These are phyloP conservation scores for Brassica incana DNA, from an alignment of 345 rosid species.

Conservation along the genomic window DNA sequence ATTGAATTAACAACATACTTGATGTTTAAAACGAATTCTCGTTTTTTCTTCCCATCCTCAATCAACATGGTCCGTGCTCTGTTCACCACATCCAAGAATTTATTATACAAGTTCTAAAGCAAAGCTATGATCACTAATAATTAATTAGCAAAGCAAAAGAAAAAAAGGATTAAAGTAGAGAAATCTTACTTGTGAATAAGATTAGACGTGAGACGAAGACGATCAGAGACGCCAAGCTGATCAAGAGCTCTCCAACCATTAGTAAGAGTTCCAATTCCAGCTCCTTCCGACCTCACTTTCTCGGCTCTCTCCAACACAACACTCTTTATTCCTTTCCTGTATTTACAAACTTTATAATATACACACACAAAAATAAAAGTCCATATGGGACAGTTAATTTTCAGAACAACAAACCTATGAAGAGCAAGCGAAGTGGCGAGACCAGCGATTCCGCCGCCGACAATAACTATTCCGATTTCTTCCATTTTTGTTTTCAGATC, in stretches of 20 bases:
- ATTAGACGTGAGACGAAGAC: conserved; percentile 46
- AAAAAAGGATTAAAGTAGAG: background rate
- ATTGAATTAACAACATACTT: conserved; percentile 11
- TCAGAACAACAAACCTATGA: conserved; percentile 38
- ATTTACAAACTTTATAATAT: background rate
- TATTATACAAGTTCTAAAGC: background rate
- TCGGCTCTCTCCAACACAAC: conserved; percentile 58
- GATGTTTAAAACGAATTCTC: conserved; percentile 23
- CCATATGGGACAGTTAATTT: background rate
- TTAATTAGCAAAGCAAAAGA: background rate
- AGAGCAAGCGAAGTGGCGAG: conserved; percentile 64
- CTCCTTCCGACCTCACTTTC: conserved; percentile 49
- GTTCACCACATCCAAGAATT: background rate
- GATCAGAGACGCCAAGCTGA: conserved; percentile 51
- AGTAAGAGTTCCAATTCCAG: conserved; percentile 46
- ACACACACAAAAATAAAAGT: background rate
- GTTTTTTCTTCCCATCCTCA: conserved; percentile 29
- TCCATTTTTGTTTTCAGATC: conserved; percentile 31
- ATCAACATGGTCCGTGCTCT: conserved; percentile 30
- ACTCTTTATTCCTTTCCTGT: conserved; percentile 62
- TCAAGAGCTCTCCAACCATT: conserved; percentile 73
- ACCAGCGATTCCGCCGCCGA: conserved; percentile 67
- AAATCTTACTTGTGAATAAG: conserved; percentile 39
- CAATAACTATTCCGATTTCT: conserved; percentile 46
- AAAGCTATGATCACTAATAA: background rate